These are phyloP conservation scores for Hirschioporus abietinus DNA, from an alignment of 768 basidiomycete species.

Conservation along the genomic window DNA sequence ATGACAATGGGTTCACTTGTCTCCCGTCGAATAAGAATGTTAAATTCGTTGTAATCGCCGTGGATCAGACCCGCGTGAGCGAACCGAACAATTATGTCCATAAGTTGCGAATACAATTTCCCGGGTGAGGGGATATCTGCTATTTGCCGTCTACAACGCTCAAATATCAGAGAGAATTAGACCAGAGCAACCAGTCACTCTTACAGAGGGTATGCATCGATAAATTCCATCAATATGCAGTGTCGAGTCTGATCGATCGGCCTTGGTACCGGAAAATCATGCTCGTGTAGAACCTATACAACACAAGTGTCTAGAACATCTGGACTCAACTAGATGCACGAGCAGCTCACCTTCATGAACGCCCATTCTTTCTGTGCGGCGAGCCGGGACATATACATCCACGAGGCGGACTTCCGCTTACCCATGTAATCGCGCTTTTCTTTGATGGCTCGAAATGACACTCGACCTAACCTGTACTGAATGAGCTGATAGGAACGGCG, in stretches of 20 bases:
- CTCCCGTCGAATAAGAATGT: slow-evolving; percentile 85
- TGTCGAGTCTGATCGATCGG: slow-evolving; percentile 95
- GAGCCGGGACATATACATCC: slow-evolving; percentile 99
- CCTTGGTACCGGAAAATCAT: slow-evolving; percentile 87
- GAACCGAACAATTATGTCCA: slow-evolving; percentile 95
- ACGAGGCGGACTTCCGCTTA: slow-evolving; percentile 91
- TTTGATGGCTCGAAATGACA: slow-evolving; percentile 96
- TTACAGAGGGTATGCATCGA: slow-evolving; percentile 92
- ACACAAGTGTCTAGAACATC: slow-evolving; percentile 1
- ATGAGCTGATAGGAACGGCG: slow-evolving; percentile 6
- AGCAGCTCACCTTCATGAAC: slow-evolving; percentile 83
- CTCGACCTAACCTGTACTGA: slow-evolving; percentile 74
- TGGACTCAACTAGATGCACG: slow-evolving; percentile 7
- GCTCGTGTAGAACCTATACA: slow-evolving; percentile 78
- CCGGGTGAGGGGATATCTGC: slow-evolving; percentile 79
- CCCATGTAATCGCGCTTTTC: slow-evolving; percentile 94
- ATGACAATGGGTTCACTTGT: slow-evolving; percentile 81
- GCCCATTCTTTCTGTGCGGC: slow-evolving; percentile 98
- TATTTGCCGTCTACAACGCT: slow-evolving; percentile 69
- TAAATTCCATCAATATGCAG: slow-evolving; percentile 92
- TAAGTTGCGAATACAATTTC: slow-evolving; percentile 83
- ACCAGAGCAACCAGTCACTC: slow-evolving; percentile 21
- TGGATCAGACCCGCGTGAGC: slow-evolving; percentile 95
- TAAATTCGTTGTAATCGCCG: slow-evolving; percentile 99
- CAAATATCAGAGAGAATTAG: not conserved